Conservation (phyloP, 306 rosid genomes). For the Pyrus pyrifolia region DNA sequence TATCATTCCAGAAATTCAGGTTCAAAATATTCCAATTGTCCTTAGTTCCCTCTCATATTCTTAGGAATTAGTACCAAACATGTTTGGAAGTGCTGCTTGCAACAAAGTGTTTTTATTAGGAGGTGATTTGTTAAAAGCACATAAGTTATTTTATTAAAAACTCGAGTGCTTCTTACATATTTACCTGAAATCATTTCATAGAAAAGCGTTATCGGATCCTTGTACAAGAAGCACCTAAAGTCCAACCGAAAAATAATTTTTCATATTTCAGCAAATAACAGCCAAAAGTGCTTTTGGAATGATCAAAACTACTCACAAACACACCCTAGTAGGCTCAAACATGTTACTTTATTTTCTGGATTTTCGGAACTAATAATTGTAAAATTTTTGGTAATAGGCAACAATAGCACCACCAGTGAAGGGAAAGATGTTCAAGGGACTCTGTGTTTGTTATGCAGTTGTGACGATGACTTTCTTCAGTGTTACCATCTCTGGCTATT, state of each 20-base stretch:
- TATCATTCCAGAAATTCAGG: constrained; percentile 91
- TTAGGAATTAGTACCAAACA: neutral
- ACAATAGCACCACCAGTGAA: constrained; percentile 71
- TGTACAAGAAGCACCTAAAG: neutral
- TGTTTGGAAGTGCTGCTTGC: neutral
- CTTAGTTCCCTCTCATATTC: neutral
- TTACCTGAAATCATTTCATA: neutral
- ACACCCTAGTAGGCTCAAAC: neutral
- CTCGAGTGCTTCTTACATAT: neutral
- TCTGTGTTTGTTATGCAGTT: constrained; percentile 48
- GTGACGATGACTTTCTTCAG: constrained; percentile 46
- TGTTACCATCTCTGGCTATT: constrained; percentile 67
- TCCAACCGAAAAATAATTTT: neutral
- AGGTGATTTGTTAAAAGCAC: neutral
- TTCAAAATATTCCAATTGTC: neutral
- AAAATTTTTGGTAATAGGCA: constrained; percentile 31
- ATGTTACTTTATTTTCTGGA: neutral
- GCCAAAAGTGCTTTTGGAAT: neutral
- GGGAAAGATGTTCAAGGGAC: constrained; percentile 86
- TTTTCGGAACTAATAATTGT: neutral
- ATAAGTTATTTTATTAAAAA: neutral
- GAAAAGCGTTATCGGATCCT: neutral
- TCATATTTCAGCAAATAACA: neutral
- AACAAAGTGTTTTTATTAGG: neutral
- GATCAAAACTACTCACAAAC: neutral